These are phyloP conservation scores for Intubia oerlemansii DNA, from an alignment of 2,329 filamentous ascomycete genomes.

Conservation along the genomic window DNA sequence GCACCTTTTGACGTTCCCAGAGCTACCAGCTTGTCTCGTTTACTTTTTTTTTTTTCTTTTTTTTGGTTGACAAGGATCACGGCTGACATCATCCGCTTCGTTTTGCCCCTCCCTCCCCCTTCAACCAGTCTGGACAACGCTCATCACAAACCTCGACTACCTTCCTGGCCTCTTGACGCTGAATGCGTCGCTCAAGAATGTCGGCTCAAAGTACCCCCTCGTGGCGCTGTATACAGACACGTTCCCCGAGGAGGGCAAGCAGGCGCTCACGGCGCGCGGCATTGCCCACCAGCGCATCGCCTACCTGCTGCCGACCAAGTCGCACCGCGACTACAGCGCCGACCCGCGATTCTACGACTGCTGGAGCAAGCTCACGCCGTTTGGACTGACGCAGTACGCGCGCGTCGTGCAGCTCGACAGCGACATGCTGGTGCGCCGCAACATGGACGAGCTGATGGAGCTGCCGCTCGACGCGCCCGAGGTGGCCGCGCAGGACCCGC, in stretches of 20 bases:
- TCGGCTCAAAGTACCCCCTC: slow-evolving; percentile 50
- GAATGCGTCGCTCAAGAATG: slow-evolving; percentile 49
- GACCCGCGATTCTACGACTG: slow-evolving; percentile 78
- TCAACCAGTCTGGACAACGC: slow-evolving; percentile 66
- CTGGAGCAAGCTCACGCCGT: slow-evolving; percentile 73
- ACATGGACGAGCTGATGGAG: slow-evolving; percentile 92
- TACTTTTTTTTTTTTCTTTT: no score
- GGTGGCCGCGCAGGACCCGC: slow-evolving; percentile 6
- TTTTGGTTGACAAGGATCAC: no score
- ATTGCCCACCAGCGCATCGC: slow-evolving; percentile 51
- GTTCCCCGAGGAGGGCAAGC: slow-evolving; percentile 46
- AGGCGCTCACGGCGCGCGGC: slow-evolving; percentile 43
- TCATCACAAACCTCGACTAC: slow-evolving; percentile 72
- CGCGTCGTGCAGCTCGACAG: slow-evolving; percentile 70
- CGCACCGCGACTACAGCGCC: slow-evolving; percentile 44
- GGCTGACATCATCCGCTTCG: neutral
- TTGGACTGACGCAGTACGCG: slow-evolving; percentile 54
- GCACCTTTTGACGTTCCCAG: no score
- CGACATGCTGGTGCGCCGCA: slow-evolving; percentile 65
- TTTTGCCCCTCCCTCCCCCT: no score
- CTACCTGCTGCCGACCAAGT: slow-evolving; percentile 45
- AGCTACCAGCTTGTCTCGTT: no score
- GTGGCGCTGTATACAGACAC: slow-evolving; percentile 65
- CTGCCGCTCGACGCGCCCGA: slow-evolving; percentile 28
- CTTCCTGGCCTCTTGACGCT: slow-evolving; percentile 67